phyloP scores from a whole-genome alignment of 331 rosid genomes.

The Quercus phellos region DNA sequence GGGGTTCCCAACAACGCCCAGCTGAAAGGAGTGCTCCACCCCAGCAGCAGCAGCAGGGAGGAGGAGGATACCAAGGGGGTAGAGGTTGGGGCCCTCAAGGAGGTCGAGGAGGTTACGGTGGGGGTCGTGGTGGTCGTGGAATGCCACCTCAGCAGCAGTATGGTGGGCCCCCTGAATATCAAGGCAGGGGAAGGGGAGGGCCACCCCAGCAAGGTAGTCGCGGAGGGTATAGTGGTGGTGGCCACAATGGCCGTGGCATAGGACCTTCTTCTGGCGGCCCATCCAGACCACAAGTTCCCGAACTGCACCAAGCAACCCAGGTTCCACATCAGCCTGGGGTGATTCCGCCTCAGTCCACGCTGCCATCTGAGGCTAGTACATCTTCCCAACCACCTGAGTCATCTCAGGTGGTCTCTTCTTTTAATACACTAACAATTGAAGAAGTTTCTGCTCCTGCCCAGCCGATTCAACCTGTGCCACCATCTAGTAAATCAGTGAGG shows the following conservation, averaged over 20 bases:
- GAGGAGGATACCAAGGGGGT: slow-evolving; percentile 69
- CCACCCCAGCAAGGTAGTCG: slow-evolving; percentile 71
- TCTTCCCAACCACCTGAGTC: slow-evolving; percentile 46
- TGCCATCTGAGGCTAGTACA: slow-evolving; percentile 54
- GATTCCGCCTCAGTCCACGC: slow-evolving; percentile 39
- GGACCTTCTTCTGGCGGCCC: slow-evolving; percentile 64
- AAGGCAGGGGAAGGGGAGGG: slow-evolving; percentile 85
- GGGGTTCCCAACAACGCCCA: slow-evolving; percentile 45
- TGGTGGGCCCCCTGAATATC: slow-evolving; percentile 55
- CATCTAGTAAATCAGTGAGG: slow-evolving; percentile 76
- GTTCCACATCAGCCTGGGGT: slow-evolving; percentile 56
- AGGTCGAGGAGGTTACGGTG: slow-evolving; percentile 62
- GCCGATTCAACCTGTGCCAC: slow-evolving; percentile 44
- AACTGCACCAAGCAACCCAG: slow-evolving; percentile 98
- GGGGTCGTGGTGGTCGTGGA: slow-evolving; percentile 56
- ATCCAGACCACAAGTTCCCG: slow-evolving; percentile 69
- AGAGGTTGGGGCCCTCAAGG: slow-evolving; percentile 71
- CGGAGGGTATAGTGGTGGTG: slow-evolving; percentile 54
- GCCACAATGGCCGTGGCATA: slow-evolving; percentile 39
- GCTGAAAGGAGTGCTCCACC: slow-evolving; percentile 48
- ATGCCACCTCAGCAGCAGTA: slow-evolving; percentile 62
- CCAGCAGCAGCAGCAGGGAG: slow-evolving; percentile 47
- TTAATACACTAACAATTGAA: slow-evolving; percentile 35
- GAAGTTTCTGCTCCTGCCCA: slow-evolving; percentile 35
- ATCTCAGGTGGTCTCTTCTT: slow-evolving; percentile 30